phyloP scores from a whole-genome alignment of 345 rosid genomes.

The Draba incana region DNA sequence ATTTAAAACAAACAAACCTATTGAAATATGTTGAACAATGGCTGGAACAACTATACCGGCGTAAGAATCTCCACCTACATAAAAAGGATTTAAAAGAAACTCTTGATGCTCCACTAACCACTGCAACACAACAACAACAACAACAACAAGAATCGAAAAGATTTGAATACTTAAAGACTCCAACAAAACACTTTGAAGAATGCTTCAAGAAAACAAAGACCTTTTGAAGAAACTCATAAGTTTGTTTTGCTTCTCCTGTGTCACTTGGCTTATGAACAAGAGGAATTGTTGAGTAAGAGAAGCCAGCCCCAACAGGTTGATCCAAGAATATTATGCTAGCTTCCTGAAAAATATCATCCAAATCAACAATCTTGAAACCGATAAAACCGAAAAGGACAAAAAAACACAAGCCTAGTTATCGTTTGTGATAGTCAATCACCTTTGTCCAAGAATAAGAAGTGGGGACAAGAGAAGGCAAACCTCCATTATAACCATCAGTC shows the following conservation, averaged over 20 bases:
- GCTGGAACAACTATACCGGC: constrained; percentile 17
- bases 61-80: constrained; percentile 23
- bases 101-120: constrained; percentile 24
- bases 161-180: too few species aligned
- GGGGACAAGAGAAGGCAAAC: constrained; percentile 57
- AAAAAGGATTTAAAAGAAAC: constrained; percentile 13
- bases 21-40: constrained; percentile 1
- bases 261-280: constrained; percentile 49
- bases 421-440: constrained; percentile 38
- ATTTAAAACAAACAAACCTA: background rate
- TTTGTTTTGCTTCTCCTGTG: constrained; percentile 38
- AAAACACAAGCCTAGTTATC: background rate
- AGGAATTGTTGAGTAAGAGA: constrained; percentile 54
- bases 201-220: background rate
- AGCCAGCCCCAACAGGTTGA: constrained; percentile 70
- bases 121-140: background rate
- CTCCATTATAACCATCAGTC: constrained; percentile 55
- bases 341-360: constrained; percentile 9
- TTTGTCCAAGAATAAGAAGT: constrained; percentile 77
- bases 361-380: background rate
- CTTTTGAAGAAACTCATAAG: constrained; percentile 31
- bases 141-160: background rate
- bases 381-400: background rate
- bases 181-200: too few species aligned
- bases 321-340: constrained; percentile 37